A percentile compares a stretch with the other conserved stretches of the same genome.
phyloP scores from a whole-genome alignment of 116 monocot genomes.

The Trichopus zeylanicus region DNA sequence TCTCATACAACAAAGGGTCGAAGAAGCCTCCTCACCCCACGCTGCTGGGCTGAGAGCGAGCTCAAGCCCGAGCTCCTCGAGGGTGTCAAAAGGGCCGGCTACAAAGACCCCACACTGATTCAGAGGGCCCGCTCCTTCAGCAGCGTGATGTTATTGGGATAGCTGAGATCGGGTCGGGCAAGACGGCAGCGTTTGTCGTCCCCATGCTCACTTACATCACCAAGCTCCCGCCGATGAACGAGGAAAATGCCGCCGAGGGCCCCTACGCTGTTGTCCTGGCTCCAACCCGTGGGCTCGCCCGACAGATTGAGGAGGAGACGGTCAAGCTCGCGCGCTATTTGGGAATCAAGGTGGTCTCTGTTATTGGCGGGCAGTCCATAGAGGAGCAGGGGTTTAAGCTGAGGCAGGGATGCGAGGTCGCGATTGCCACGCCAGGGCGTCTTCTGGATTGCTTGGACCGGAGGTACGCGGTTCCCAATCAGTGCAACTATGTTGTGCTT shows the following conservation, averaged over 20 bases:
- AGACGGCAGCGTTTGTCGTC: slow-evolving; percentile 87
- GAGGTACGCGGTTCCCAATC: slow-evolving; percentile 89
- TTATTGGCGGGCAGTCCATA: slow-evolving; percentile 98
- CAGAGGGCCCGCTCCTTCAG: slow-evolving; percentile 96
- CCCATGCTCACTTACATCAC: slow-evolving; percentile 95
- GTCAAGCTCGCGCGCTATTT: slow-evolving; percentile 89
- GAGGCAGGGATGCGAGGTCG: slow-evolving; percentile 93
- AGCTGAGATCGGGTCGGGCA: slow-evolving; percentile 91
- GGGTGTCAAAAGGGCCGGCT: slow-evolving; percentile 81
- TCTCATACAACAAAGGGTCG: slow-evolving; percentile 86
- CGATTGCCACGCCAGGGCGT: slow-evolving; percentile 89
- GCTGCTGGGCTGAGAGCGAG: slow-evolving; percentile 76
- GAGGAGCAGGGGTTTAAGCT: slow-evolving; percentile 96
- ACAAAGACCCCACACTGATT: slow-evolving; percentile 80
- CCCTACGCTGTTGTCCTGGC: slow-evolving; percentile 99
- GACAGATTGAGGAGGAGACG: slow-evolving; percentile 97
- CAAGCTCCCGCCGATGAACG: slow-evolving; percentile 74
- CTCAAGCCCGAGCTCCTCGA: slow-evolving; percentile 56
- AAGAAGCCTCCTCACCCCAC: slow-evolving; percentile 71
- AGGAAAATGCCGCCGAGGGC: slow-evolving; percentile 88
- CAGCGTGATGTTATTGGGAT: slow-evolving; percentile 94
- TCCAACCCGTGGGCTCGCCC: slow-evolving; percentile 90
- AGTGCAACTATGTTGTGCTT: slow-evolving; percentile 96
- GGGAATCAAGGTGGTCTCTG: slow-evolving; percentile 94
- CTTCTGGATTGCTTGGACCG: slow-evolving; percentile 86